phyloP scores from a whole-genome alignment of 345 rosid species.

The Eutrema heterophyllum region DNA sequence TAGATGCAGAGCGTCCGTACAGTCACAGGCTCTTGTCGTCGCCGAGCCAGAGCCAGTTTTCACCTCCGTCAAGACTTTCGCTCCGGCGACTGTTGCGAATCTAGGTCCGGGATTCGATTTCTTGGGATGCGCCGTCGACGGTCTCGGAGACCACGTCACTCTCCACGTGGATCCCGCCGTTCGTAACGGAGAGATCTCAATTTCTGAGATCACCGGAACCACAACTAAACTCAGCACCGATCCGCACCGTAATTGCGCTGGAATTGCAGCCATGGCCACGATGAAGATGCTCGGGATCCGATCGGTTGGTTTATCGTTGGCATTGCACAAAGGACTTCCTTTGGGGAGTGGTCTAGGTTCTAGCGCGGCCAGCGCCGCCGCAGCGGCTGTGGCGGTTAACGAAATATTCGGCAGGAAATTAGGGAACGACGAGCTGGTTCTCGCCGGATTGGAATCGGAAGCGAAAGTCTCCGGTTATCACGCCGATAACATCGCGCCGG shows the following conservation, averaged over 20 bases:
- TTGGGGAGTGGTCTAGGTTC: conserved; percentile 68
- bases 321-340: conserved; percentile 45
- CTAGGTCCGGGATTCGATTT: conserved; percentile 92
- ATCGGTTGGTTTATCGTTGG: conserved; percentile 72
- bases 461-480: conserved; percentile 91
- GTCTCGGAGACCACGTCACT: conserved; percentile 38
- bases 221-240: conserved; percentile 59
- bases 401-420: conserved; percentile 65
- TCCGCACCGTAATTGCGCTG: conserved; percentile 85
- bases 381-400: conserved; percentile 82
- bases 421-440: conserved; percentile 44
- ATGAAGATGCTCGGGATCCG: conserved; percentile 70
- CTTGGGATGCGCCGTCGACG: conserved; percentile 88
- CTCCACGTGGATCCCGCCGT: conserved; percentile 61
- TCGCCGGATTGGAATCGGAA: conserved; percentile 83
- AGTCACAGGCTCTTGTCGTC: conserved; percentile 30
- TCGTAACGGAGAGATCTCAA: conserved; percentile 59
- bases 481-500: conserved; percentile 86
- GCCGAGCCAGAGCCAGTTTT: conserved; percentile 67
- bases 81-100: conserved; percentile 88
- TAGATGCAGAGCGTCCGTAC: conserved; percentile 45
- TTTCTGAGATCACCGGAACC: conserved; percentile 54
- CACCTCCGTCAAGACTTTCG: conserved; percentile 74
- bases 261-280: conserved; percentile 80
- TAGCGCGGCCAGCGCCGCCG: conserved; percentile 91